Evolutionary conservation across 2,329 filamentous ascomycete species (phyloP).

Genomic region (Aspergillus terreus): DNA sequence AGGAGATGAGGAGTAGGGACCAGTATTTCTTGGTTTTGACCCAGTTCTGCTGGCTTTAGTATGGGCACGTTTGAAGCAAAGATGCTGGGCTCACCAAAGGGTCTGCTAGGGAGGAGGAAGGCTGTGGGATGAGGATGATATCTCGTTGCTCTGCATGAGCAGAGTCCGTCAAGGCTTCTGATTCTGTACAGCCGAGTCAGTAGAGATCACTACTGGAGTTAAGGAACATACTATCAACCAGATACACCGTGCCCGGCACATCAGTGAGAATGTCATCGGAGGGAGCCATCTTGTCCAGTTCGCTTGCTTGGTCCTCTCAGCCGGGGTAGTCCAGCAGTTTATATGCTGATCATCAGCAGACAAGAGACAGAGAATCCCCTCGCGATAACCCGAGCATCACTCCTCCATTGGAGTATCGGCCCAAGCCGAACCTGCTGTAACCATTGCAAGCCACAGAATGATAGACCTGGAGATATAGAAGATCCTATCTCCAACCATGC

Average conservation of each 20-base stretch:
- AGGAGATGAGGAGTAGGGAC: constrained; percentile 36
- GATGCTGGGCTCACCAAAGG: constrained; percentile 18
- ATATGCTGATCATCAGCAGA: no score
- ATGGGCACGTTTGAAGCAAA: background rate
- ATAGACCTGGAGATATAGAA: no score
- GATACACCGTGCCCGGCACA: constrained; percentile 33
- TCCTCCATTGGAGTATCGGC: no score
- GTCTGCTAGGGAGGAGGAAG: constrained; percentile 27
- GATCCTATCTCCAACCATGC: no score
- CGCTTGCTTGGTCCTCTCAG: no score
- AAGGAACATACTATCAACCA: constrained; percentile 25
- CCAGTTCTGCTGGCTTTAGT: constrained; percentile 26
- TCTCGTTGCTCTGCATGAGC: constrained; percentile 22
- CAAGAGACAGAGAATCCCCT: no score
- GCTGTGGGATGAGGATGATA: constrained; percentile 32
- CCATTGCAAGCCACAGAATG: no score
- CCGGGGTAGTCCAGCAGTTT: no score
- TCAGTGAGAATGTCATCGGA: constrained; percentile 19
- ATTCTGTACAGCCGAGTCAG: constrained; percentile 7
- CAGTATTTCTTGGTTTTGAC: constrained; percentile 36
- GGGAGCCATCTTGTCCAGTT: constrained; percentile 10
- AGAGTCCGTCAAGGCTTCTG: constrained; percentile 17
- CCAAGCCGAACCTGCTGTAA: no score
- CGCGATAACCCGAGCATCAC: no score
- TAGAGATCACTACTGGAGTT: background rate